Evolutionary conservation across 2,329 filamentous ascomycete genomes (phyloP).

Genomic region (Stagonosporopsis chrysanthemi): DNA sequence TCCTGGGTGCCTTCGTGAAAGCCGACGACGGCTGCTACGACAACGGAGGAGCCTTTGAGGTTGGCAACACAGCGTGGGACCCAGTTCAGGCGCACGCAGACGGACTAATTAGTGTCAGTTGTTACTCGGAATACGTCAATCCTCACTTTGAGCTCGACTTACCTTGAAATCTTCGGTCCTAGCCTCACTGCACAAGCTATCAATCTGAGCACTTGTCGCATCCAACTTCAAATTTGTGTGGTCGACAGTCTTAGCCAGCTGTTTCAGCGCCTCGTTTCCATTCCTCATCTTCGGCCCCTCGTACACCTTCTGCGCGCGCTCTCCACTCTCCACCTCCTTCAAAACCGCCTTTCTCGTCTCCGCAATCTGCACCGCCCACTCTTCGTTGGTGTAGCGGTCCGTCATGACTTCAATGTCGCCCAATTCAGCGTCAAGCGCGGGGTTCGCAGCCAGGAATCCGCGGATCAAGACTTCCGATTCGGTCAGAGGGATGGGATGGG

Average conservation of each 20-base stretch:
- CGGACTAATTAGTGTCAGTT: conserved; percentile 54
- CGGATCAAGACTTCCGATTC: conserved; percentile 45
- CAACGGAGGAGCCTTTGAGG: conserved; percentile 58
- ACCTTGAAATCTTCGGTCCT: conserved; percentile 56
- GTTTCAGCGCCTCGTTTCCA: conserved; percentile 34
- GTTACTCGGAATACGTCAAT: not conserved
- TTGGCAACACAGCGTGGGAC: conserved; percentile 60
- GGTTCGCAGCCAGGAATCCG: conserved; percentile 45
- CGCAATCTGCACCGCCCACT: conserved; percentile 54
- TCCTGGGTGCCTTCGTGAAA: conserved; percentile 67
- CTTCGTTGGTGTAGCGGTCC: conserved; percentile 54
- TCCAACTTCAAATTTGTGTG: conserved; percentile 61
- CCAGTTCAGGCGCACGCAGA: conserved; percentile 64
- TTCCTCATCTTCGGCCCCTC: conserved; percentile 38
- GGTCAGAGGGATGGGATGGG: conserved; percentile 37
- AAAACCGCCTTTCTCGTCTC: conserved; percentile 44
- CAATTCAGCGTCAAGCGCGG: conserved; percentile 37
- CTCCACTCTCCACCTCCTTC: conserved; percentile 37
- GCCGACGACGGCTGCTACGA: conserved; percentile 65
- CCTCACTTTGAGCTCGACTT: conserved; percentile 8
- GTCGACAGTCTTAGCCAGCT: conserved; percentile 53
- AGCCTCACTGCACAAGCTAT: conserved; percentile 64
- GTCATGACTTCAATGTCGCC: conserved; percentile 48
- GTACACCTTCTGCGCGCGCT: conserved; percentile 39
- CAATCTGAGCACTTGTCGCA: conserved; percentile 58